Conservation (phyloP, 495 filamentous ascomycete species). For the Beverwykella pulmonaria region DNA sequence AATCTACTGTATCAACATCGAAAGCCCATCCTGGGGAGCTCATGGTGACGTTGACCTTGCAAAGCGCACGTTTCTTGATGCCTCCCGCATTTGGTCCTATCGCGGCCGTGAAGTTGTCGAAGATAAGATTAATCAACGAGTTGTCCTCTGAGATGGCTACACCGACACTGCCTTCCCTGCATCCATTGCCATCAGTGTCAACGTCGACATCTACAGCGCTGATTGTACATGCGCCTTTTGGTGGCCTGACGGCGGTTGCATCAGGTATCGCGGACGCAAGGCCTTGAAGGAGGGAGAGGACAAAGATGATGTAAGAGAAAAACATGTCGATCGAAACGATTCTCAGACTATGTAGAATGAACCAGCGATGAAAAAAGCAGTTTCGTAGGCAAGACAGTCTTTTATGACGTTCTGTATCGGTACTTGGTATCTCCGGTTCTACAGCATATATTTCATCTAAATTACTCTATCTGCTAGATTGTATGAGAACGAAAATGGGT, state of each 20-base stretch:
- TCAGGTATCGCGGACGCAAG: background rate
- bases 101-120: constrained; percentile 27
- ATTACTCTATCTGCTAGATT: too few species aligned
- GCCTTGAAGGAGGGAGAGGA: background rate
- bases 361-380: too few species aligned
- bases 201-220: constrained; percentile 13
- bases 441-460: too few species aligned
- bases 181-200: constrained; percentile 31
- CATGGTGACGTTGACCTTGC: constrained; percentile 24
- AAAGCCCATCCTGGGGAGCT: constrained; percentile 22
- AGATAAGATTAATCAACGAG: constrained; percentile 26
- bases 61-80: constrained; percentile 19
- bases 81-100: constrained; percentile 21
- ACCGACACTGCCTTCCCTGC: constrained; percentile 23
- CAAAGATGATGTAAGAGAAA: background rate
- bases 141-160: constrained; percentile 16
- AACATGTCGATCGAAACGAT: background rate
- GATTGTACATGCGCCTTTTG: constrained; percentile 6
- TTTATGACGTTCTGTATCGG: too few species aligned
- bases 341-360: background rate
- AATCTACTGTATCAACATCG: constrained; percentile 25
- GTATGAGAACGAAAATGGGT: too few species aligned
- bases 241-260: constrained; percentile 1
- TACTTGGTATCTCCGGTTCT: too few species aligned
- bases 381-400: background rate